Evolutionary conservation across 2,329 filamentous ascomycete genomes (phyloP).

Genomic region (Cladophialophora yegresii): DNA sequence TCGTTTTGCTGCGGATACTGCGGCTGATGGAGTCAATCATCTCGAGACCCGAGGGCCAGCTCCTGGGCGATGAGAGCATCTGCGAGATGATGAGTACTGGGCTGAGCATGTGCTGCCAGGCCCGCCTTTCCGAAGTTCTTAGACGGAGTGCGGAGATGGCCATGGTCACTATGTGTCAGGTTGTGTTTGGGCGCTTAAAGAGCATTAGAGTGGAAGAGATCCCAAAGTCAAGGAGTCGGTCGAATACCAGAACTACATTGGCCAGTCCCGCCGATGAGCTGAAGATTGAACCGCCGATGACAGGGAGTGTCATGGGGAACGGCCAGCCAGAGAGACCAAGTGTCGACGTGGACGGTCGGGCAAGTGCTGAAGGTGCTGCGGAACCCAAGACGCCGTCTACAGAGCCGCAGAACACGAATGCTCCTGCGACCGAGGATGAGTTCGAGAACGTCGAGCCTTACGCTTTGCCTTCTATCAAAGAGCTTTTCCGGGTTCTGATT

Average conservation of each 20-base stretch:
- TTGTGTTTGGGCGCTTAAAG: slow-evolving; percentile 92
- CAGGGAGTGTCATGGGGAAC: slow-evolving; percentile 61
- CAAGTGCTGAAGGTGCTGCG: slow-evolving; percentile 20
- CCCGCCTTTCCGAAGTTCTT: slow-evolving; percentile 84
- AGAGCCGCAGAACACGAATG: slow-evolving; percentile 40
- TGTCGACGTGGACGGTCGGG: slow-evolving; percentile 26
- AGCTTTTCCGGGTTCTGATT: slow-evolving; percentile 90
- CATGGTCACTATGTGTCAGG: slow-evolving; percentile 99
- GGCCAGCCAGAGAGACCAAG: slow-evolving; percentile 28
- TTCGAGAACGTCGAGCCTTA: slow-evolving; percentile 73
- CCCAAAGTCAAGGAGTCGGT: slow-evolving; percentile 40
- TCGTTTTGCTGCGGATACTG: slow-evolving; percentile 89
- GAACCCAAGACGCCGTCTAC: slow-evolving; percentile 42
- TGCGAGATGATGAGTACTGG: slow-evolving; percentile 99
- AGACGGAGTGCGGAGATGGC: slow-evolving; percentile 86
- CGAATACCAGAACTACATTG: slow-evolving; percentile 32
- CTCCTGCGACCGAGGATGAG: slow-evolving; percentile 41
- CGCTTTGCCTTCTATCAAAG: slow-evolving; percentile 88
- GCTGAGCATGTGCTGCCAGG: slow-evolving; percentile 93
- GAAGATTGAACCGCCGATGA: slow-evolving; percentile 71
- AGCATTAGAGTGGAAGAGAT: slow-evolving; percentile 77
- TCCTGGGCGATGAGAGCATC: slow-evolving; percentile 96
- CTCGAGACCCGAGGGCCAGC: slow-evolving; percentile 84
- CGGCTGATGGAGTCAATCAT: slow-evolving; percentile 99
- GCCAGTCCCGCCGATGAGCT: slow-evolving; percentile 68